These are phyloP conservation scores for Fusarium palustre DNA, from an alignment of 2,329 filamentous ascomycete species.

Conservation along the genomic window DNA sequence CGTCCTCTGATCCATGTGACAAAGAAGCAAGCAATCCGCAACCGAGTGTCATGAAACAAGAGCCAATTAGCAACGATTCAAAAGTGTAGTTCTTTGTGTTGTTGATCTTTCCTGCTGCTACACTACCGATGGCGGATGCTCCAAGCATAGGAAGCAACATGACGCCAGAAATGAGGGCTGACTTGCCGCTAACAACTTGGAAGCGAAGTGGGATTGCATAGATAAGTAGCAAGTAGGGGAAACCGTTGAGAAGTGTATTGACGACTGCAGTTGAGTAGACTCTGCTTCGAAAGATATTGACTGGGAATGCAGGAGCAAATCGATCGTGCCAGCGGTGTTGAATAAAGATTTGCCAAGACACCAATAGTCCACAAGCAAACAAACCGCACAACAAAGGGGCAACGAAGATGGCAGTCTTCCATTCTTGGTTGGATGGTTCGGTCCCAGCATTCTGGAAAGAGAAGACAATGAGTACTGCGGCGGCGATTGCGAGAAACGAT, in stretches of 20 bases:
- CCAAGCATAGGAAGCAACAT: slow-evolving; percentile 66
- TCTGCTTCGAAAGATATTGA: slow-evolving; percentile 60
- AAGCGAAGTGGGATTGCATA: slow-evolving; percentile 63
- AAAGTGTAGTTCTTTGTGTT: slow-evolving; percentile 55
- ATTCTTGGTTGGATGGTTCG: slow-evolving; percentile 51
- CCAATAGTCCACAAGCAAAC: slow-evolving; percentile 45
- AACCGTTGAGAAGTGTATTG: slow-evolving; percentile 62
- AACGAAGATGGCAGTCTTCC: slow-evolving; percentile 56
- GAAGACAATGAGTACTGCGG: slow-evolving; percentile 67
- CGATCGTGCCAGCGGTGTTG: slow-evolving; percentile 45
- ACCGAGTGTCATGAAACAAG: slow-evolving; percentile 59
- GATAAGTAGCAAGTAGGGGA: slow-evolving; percentile 61
- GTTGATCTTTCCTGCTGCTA: slow-evolving; percentile 58
- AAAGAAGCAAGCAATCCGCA: slow-evolving; percentile 60
- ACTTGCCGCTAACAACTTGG: slow-evolving; percentile 63
- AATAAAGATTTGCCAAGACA: slow-evolving; percentile 48
- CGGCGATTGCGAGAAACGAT: slow-evolving; percentile 64
- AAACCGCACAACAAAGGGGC: slow-evolving; percentile 49
- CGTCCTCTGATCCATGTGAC: slow-evolving; percentile 51
- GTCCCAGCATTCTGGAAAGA: slow-evolving; percentile 65
- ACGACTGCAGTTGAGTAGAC: slow-evolving; percentile 58
- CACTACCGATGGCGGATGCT: slow-evolving; percentile 60
- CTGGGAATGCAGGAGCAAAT: slow-evolving; percentile 59
- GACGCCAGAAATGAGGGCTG: slow-evolving; percentile 59
- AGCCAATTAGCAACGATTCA: slow-evolving; percentile 58